Conservation (phyloP, 2,329 filamentous ascomycete genomes). For the Sclerotinia trifoliorum region DNA sequence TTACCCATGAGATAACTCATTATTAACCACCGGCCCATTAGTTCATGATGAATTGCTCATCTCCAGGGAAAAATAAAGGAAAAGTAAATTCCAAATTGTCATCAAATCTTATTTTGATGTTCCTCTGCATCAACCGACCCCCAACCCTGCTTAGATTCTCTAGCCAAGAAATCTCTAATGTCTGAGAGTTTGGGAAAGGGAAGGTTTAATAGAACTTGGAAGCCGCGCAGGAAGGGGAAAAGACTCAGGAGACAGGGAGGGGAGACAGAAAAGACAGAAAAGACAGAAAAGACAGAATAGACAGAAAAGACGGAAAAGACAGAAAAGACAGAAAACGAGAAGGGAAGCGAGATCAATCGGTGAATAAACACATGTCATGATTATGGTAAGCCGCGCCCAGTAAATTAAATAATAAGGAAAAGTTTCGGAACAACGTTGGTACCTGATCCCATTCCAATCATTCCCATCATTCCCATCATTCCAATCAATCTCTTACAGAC, state of each 20-base stretch:
- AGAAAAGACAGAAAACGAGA: neutral
- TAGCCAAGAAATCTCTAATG: neutral
- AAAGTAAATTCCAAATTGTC: neutral
- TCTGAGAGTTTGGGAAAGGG: neutral
- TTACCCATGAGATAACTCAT: neutral
- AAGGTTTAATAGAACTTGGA: neutral
- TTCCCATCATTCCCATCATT: neutral
- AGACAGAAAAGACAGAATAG: too few species aligned
- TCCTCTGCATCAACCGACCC: conserved; percentile 4
- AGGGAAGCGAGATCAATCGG: neutral
- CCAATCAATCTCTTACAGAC: neutral
- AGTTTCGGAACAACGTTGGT: too few species aligned
- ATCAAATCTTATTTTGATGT: conserved; percentile 8
- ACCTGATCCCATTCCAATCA: too few species aligned
- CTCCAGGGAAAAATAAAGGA: neutral
- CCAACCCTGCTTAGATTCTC: neutral
- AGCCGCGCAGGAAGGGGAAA: neutral
- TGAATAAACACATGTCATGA: neutral
- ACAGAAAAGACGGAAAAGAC: too few species aligned
- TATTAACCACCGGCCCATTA: neutral
- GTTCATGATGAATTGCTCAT: neutral
- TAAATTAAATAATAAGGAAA: neutral
- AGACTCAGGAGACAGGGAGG: neutral
- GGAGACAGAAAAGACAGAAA: too few species aligned
- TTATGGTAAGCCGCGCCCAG: too few species aligned